Percentiles rank a stretch among this genome's conserved stretches.
These are phyloP conservation scores for Coemansia sp. DNA, from an alignment of 192 early-diverging fungal genomes.

Conservation along the genomic window DNA sequence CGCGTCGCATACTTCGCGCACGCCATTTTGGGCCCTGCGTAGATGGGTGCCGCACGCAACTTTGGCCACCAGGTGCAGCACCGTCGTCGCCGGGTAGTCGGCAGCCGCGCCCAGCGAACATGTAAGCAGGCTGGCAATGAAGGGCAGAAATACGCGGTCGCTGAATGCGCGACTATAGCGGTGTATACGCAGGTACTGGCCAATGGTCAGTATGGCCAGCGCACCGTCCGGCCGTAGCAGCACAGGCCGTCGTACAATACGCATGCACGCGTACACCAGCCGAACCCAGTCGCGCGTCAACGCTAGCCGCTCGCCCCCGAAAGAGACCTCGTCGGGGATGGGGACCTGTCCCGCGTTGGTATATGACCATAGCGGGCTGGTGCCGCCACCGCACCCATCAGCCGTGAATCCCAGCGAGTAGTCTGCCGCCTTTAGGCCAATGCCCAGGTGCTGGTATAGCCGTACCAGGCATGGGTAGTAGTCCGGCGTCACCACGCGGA, in stretches of 20 bases:
- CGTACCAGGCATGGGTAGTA: slow-evolving; percentile 42
- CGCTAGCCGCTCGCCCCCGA: slow-evolving; percentile 3
- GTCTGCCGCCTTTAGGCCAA: slow-evolving; percentile 30
- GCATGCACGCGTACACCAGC: slow-evolving; percentile 12
- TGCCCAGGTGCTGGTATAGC: slow-evolving; percentile 33
- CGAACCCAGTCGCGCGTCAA: slow-evolving; percentile 36
- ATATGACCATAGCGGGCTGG: slow-evolving; percentile 35
- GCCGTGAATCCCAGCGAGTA: slow-evolving; percentile 36
- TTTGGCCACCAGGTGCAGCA: slow-evolving; percentile 30
- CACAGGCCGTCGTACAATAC: slow-evolving; percentile 6
- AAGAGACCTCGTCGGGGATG: slow-evolving; percentile 10
- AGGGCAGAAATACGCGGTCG: slow-evolving; percentile 27
- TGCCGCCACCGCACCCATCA: too few relatives aligned
- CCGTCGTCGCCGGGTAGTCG: slow-evolving; percentile 33
- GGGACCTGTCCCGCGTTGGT: slow-evolving; percentile 26
- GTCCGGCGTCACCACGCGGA: slow-evolving; percentile 44
- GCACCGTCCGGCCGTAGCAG: neutral
- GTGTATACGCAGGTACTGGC: slow-evolving; percentile 19
- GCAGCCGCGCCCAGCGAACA: slow-evolving; percentile 31
- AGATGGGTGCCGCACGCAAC: slow-evolving; percentile 24
- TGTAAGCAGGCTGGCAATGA: slow-evolving; percentile 38
- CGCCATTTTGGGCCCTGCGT: slow-evolving; percentile 34
- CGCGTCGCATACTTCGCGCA: slow-evolving; percentile 26
- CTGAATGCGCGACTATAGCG: slow-evolving; percentile 12
- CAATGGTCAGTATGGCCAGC: slow-evolving; percentile 16